Evolutionary conservation across 139 green algal species (phyloP).

Genomic region (Picochlorum sp.): DNA sequence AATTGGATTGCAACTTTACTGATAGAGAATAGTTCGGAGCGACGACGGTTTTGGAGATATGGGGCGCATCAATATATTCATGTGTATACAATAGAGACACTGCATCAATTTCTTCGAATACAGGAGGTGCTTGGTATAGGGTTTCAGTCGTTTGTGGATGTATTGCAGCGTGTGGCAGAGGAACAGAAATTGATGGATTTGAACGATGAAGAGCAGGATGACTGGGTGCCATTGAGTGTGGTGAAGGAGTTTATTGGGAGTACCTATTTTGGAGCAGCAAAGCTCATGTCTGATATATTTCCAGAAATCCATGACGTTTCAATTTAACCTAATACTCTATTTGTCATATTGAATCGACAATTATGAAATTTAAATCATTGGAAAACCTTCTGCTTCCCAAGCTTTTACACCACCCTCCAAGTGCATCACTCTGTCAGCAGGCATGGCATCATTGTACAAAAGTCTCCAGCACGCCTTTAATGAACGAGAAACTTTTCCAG

Average conservation of each 20-base stretch:
- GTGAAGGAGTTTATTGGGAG: constrained; percentile 22
- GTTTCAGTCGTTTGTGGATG: constrained; percentile 39
- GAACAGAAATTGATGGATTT: constrained; percentile 35
- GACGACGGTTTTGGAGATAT: constrained; percentile 10
- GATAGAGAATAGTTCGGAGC: constrained; percentile 22
- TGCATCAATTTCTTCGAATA: constrained; percentile 31
- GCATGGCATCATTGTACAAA: constrained; percentile 4
- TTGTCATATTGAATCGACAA: background rate
- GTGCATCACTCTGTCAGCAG: constrained; percentile 23
- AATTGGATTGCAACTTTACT: constrained; percentile 29
- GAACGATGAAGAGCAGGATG: constrained; percentile 30
- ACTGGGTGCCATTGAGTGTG: constrained; percentile 34
- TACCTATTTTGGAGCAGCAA: constrained; percentile 10
- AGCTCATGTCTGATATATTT: constrained; percentile 34
- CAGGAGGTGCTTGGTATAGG: constrained; percentile 30
- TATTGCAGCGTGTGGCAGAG: constrained; percentile 40
- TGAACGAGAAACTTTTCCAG: constrained; percentile 35
- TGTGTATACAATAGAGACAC: constrained; percentile 26
- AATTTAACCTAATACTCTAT: background rate
- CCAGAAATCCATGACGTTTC: background rate
- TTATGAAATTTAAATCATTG: constrained; percentile 13
- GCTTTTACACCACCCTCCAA: constrained; percentile 41
- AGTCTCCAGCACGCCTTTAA: constrained; percentile 38
- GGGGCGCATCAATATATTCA: constrained; percentile 17
- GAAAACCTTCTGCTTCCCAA: constrained; percentile 25